A percentile compares a stretch with the other conserved stretches of the same genome.
Conservation (phyloP, 108 stramenopile genomes). For the Epipyxis sp. region DNA sequence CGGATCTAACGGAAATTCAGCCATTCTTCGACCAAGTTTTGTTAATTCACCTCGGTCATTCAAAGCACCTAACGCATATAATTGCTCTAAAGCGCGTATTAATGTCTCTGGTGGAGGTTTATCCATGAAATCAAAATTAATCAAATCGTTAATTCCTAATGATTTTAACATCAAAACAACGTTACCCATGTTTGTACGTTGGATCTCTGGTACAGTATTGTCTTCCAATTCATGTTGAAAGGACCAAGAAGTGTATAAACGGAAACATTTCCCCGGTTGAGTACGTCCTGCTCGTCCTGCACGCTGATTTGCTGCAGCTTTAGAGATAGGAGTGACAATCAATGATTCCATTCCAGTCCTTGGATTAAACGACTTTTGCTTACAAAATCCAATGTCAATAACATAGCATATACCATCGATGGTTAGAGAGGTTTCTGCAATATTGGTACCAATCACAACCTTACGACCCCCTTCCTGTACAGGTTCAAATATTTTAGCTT, state of each 20-base stretch:
- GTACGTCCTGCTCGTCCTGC: slow-evolving; percentile 93
- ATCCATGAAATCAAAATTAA: slow-evolving; percentile 97
- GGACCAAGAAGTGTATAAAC: slow-evolving; percentile 95
- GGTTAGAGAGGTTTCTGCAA: slow-evolving; percentile 91
- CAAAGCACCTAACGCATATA: slow-evolving; percentile 98
- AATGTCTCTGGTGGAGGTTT: slow-evolving; percentile 89
- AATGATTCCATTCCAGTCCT: slow-evolving; percentile 92
- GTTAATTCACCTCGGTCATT: slow-evolving; percentile 97
- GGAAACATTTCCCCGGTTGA: slow-evolving; percentile 97
- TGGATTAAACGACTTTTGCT: slow-evolving; percentile 94
- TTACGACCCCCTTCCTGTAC: slow-evolving; percentile 89
- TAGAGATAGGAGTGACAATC: slow-evolving; percentile 93
- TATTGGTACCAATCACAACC: slow-evolving; percentile 97
- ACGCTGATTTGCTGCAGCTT: slow-evolving; percentile 88
- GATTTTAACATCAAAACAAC: slow-evolving; percentile 97
- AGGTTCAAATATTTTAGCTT: slow-evolving; percentile 98
- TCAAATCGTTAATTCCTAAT: slow-evolving; percentile 94
- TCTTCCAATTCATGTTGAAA: slow-evolving; percentile 95
- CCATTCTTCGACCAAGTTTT: slow-evolving; percentile 95
- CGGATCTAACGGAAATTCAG: slow-evolving; percentile 97
- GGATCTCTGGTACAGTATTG: slow-evolving; percentile 94
- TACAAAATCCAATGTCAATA: slow-evolving; percentile 96
- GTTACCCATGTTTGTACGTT: slow-evolving; percentile 95
- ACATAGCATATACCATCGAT: slow-evolving; percentile 98
- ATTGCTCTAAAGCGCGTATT: slow-evolving; percentile 87